These are phyloP conservation scores for Pulicaria dysenterica DNA, from an alignment of 129 eudicot genomes.

Conservation along the genomic window DNA sequence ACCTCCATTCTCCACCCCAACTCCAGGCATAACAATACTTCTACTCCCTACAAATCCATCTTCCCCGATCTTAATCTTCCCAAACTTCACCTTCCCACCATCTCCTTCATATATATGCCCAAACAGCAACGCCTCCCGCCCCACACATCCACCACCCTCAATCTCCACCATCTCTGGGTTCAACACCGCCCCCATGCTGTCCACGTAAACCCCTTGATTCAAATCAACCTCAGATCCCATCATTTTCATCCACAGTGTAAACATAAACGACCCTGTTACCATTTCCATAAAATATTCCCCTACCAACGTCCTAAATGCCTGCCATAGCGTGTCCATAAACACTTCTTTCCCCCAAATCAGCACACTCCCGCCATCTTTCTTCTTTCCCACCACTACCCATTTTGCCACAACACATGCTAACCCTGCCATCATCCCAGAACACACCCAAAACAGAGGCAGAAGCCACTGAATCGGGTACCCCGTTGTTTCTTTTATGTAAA, in stretches of 20 bases:
- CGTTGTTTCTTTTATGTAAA: constrained; percentile 33
- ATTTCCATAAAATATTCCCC: constrained; percentile 79
- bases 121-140: constrained; percentile 66
- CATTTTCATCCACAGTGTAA: constrained; percentile 67
- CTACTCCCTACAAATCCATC: constrained; percentile 88
- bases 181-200: constrained; percentile 78
- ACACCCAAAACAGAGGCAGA: constrained; percentile 65
- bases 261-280: constrained; percentile 63
- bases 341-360: constrained; percentile 62
- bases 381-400: constrained; percentile 66
- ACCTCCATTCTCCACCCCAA: constrained; percentile 62
- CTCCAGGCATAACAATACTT: constrained; percentile 86
- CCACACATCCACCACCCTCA: constrained; percentile 71
- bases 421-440: constrained; percentile 56
- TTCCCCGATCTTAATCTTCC: constrained; percentile 69
- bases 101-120: constrained; percentile 91
- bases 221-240: constrained; percentile 64
- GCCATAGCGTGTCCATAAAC: constrained; percentile 85
- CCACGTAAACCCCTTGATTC: constrained; percentile 66
- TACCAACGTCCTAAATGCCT: constrained; percentile 68
- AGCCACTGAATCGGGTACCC: constrained; percentile 64
- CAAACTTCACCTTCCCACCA: constrained; percentile 85
- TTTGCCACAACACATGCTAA: constrained; percentile 64
- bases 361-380: constrained; percentile 68
- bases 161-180: constrained; percentile 91